Base-by-base conservation (phyloP, 2,329 filamentous ascomycete species). In the Emergomyces africanus region DNA sequence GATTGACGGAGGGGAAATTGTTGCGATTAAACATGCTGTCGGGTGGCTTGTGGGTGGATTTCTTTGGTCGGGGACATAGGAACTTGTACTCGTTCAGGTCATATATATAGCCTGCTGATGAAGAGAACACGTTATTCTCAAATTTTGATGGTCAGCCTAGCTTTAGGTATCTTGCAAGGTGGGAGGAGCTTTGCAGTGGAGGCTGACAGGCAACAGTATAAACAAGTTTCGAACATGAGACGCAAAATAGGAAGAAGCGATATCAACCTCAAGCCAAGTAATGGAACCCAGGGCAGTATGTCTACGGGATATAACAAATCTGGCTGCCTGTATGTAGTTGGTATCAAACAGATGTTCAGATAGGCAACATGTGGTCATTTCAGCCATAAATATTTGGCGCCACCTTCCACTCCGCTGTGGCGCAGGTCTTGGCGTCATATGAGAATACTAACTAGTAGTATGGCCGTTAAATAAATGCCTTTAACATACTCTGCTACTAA, bases 11-110 rank as follows among this genome's bases (percentile, higher is more conserved):
- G 8, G 74, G 73, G n/a, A 78, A 68, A 61, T 79, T 78, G 67
- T 78, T 77, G 63, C 81, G 78, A 68, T 81, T 83, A 68, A 83
- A 83, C 81, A 83, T 83, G 59, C 60, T 65, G 14, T 55, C 28
- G 25, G 1, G 18, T 25, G 12, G 41, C 9, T 42, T 5, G 20
- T 42, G 20, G 20, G 18, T 44, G 12, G 30, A 18, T 25, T 25
- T 9, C 25, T n/a, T 1, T 14, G 10, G 10, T 20, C 33, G 20
- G 23, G 23, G 18, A 23, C 37, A 44, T 54, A 58, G 37, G n/a
- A 53, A 46, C 5, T 12, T 30, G 35, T 23, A 23, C 20, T 39
- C 25, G 15, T 54, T 39, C 20, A 37, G 28, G 18, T 25, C 30
- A 33, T 37, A 39, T n/a, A 18, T 48, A 51, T 51, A n/a, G 20